Evolutionary conservation across 495 filamentous ascomycete species (phyloP).

Genomic region (Lentithecium fluviatile): DNA sequence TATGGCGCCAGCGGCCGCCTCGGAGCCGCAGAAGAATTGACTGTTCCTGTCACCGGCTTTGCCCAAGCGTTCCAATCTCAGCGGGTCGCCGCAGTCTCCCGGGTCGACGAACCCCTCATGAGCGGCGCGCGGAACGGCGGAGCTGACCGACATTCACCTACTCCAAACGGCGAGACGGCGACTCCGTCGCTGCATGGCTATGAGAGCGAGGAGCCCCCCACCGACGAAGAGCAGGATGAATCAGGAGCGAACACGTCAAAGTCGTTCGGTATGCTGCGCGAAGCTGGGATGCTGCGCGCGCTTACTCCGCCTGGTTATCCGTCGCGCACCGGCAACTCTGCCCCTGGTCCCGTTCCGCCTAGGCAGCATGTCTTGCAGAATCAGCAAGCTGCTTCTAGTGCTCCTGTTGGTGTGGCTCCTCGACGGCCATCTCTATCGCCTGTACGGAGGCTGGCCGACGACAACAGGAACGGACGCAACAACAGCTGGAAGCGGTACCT

Average conservation of each 20-base stretch:
- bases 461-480: too few relatives aligned
- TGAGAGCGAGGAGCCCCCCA: background rate
- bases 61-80: constrained; percentile 18
- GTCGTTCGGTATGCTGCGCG: constrained; percentile 28
- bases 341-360: background rate
- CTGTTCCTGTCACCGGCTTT: constrained; percentile 20
- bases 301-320: background rate
- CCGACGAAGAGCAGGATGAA: background rate
- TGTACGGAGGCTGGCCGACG: too few relatives aligned
- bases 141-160: background rate
- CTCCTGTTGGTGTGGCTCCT: too few relatives aligned
- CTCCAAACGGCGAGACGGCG: background rate
- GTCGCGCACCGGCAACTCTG: background rate
- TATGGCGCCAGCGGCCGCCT: constrained; percentile 23
- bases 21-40: constrained; percentile 15
- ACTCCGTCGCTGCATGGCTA: background rate
- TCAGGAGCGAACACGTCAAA: constrained; percentile 14
- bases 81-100: constrained; percentile 21
- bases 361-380: too few relatives aligned
- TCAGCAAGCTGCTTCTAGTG: too few relatives aligned
- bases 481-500: too few relatives aligned
- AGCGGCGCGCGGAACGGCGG: background rate
- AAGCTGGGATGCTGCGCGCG: constrained; percentile 17
- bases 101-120: constrained; percentile 4
- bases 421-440: too few relatives aligned